Evolutionary conservation across 768 basidiomycete species (phyloP), one percentile per base, ranked within the genome.

Genomic region (Krasilnikovozyma curviuscula): DNA sequence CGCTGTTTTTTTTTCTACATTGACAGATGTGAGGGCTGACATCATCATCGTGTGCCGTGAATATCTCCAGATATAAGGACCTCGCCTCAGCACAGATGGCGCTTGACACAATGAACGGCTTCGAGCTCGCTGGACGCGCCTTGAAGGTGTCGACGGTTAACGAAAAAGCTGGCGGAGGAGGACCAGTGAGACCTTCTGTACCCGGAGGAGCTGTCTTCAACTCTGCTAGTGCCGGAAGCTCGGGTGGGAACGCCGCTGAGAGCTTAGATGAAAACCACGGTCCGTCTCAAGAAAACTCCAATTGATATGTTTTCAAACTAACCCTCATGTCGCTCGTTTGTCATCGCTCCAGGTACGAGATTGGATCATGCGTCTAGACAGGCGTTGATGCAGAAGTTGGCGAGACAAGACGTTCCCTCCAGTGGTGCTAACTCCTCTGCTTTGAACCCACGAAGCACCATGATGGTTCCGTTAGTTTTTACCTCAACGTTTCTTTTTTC

Each of bases 341-440:
- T 24, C 27, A 5, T 29, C n/a, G n/a, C n/a, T 40, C 2, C 34
- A 49, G 48, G 50, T 43, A 44, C 42, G 33, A 19, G 40, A 18
- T 23, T 52, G 40, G 50, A 52, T 18, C 45, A 46, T 31, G 83
- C 83, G 61, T 85, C 86, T 63, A 83, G 93, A 69, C 88, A 93
- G 73, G 84, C 86, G 66, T 84, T 98, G 71, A 98, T 98, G 93
- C 85, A 89, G 70, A 98, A 97, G 78, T 83, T 98, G 75, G 88
- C 93, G 66, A 85, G 93, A 71, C 54, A 54, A 43, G 83, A 77
- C 68, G 67, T 67, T 16, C 39, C 50, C 27, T 28, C 40, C 54
- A 34, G 49, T 43, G 5, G 21, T 32, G 40, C 37, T 45, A 39
- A 54, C 35, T 30, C 41, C 18, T 44, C 32, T 16, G 13, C 38